phyloP scores from a whole-genome alignment of 163 green algal genomes.

The Trebouxia gelatinosa region DNA sequence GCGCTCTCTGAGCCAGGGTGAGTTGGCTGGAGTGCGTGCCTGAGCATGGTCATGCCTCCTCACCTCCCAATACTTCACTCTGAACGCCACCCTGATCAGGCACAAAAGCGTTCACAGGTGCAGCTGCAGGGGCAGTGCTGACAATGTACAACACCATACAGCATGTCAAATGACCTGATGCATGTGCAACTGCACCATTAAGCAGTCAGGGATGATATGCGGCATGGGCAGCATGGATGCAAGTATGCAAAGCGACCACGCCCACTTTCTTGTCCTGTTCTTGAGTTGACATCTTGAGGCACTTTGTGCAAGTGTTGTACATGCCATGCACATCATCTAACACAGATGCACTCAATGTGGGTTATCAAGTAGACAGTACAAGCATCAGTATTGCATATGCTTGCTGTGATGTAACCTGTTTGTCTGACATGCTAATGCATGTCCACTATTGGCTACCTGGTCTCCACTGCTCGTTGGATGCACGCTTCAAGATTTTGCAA shows the following conservation, averaged over 20 bases:
- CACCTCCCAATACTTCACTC: neutral
- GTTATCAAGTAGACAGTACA: neutral
- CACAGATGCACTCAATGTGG: neutral
- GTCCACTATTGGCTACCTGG: too few relatives aligned
- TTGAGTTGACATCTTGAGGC: too few relatives aligned
- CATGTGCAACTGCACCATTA: neutral
- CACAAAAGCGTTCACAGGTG: neutral
- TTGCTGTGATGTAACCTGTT: too few relatives aligned
- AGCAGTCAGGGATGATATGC: neutral
- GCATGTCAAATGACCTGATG: too few relatives aligned
- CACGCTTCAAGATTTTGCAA: neutral
- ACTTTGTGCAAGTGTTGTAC: too few relatives aligned
- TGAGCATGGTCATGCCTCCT: constrained; percentile 8
- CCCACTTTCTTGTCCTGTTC: neutral
- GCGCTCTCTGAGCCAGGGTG: constrained; percentile 18
- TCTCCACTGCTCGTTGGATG: constrained; percentile 17
- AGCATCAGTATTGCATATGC: too few relatives aligned
- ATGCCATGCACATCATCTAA: neutral
- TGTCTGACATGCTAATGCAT: neutral
- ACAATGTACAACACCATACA: too few relatives aligned
- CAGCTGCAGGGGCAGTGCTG: neutral
- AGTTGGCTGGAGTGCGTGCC: constrained; percentile 18
- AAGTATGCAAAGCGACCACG: neutral
- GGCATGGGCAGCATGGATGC: neutral
- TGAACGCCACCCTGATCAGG: constrained; percentile 15